phyloP scores from a whole-genome alignment of 2,329 filamentous ascomycete genomes.

The Epichloe coenophiala region DNA sequence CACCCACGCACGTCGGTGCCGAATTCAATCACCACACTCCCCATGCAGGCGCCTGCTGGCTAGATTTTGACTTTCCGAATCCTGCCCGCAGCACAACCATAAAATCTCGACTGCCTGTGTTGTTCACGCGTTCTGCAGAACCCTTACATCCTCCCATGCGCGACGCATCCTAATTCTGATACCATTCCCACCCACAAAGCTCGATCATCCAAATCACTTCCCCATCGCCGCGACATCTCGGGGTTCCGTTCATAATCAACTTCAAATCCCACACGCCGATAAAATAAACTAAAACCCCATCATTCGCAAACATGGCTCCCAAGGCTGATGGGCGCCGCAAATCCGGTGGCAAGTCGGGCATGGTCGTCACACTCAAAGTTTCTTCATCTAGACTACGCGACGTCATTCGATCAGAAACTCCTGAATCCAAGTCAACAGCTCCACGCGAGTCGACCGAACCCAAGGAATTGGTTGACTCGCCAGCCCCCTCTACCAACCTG shows the following conservation, averaged over 20 bases:
- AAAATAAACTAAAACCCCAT: not conserved
- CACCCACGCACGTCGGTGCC: not conserved
- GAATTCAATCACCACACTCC: slow-evolving; percentile 11
- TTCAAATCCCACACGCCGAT: slow-evolving; percentile 5
- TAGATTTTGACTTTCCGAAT: not conserved
- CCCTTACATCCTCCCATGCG: not conserved
- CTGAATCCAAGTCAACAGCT: slow-evolving; percentile 30
- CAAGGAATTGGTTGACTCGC: slow-evolving; percentile 30
- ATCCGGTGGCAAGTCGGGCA: slow-evolving; percentile 20
- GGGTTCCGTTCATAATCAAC: not conserved
- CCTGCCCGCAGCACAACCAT: not conserved
- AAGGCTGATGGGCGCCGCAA: slow-evolving; percentile 23
- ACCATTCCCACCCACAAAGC: not conserved
- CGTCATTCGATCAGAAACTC: slow-evolving; percentile 30
- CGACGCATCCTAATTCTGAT: not conserved
- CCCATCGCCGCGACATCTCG: not conserved
- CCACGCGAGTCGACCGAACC: slow-evolving; percentile 17
- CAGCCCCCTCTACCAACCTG: slow-evolving; percentile 27
- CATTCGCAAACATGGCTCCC: slow-evolving; percentile 19
- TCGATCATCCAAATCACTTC: not conserved
- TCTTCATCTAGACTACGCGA: slow-evolving; percentile 35
- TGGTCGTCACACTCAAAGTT: slow-evolving; percentile 40
- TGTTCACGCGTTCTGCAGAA: not conserved
- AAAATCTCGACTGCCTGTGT: not conserved
- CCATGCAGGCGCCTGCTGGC: slow-evolving; percentile 7